These are phyloP conservation scores for Bipolaris gigantea DNA, from an alignment of 2,329 filamentous ascomycete species.

Conservation along the genomic window DNA sequence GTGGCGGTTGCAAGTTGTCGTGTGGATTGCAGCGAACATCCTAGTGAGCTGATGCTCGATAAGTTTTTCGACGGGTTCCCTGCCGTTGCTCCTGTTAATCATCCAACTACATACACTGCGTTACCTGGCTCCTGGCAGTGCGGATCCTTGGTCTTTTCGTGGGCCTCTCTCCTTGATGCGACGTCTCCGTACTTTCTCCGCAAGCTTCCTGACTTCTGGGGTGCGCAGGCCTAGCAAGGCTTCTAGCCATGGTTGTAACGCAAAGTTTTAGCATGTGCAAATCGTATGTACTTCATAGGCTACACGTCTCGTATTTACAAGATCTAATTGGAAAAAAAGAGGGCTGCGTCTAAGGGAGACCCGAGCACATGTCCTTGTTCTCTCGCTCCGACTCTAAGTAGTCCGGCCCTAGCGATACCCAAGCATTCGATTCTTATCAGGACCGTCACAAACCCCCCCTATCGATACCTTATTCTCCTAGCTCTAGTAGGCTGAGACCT, in stretches of 20 bases:
- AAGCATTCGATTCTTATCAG: no score
- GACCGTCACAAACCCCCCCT: no score
- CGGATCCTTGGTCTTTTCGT: background rate
- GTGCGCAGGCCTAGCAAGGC: background rate
- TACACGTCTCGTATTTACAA: no score
- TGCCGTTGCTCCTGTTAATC: background rate
- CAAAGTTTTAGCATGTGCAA: no score
- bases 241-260: background rate
- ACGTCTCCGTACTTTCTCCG: background rate
- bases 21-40: background rate
- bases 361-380: no score
- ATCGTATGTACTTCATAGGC: no score
- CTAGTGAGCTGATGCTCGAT: background rate
- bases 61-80: background rate
- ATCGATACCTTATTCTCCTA: no score
- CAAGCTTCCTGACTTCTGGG: background rate
- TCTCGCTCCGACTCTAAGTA: no score
- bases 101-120: background rate
- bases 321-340: no score
- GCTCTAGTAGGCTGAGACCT: no score
- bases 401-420: no score
- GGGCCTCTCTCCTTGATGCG: background rate
- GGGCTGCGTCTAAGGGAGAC: no score
- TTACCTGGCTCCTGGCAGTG: background rate
- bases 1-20: background rate